These are phyloP conservation scores for Pholiota molesta DNA, from an alignment of 768 basidiomycete species.

Conservation along the genomic window DNA sequence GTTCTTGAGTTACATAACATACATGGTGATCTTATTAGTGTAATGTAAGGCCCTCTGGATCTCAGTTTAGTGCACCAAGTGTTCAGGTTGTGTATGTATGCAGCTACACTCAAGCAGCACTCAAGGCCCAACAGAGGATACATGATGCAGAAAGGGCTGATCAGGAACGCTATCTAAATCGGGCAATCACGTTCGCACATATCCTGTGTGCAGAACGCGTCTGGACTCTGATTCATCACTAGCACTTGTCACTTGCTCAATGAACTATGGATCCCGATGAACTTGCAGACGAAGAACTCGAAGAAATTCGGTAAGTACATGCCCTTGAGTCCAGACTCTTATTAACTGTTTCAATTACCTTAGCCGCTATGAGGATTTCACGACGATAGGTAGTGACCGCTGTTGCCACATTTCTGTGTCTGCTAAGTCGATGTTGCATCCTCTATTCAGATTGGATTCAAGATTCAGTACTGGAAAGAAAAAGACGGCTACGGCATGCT, in stretches of 20 bases:
- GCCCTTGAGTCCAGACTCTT: constrained; percentile 13
- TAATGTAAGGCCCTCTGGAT: no score
- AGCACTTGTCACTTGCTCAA: neutral
- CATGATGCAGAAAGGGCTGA: no score
- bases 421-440: constrained; percentile 5
- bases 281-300: constrained; percentile 68
- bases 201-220: neutral
- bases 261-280: constrained; percentile 45
- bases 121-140: no score
- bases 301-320: constrained; percentile 58
- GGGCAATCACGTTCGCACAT: neutral
- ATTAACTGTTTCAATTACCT: constrained; percentile 9
- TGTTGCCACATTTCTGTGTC: constrained; percentile 12
- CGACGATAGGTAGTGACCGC: constrained; percentile 74
- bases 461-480: constrained; percentile 89
- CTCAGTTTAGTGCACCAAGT: no score
- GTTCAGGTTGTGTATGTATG: no score
- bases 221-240: neutral
- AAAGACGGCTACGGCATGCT: constrained; percentile 70
- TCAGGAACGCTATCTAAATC: neutral
- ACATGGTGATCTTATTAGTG: no score
- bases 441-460: constrained; percentile 86
- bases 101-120: no score
- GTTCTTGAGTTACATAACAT: neutral
- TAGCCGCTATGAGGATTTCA: constrained; percentile 94